Evolutionary conservation across 768 basidiomycete species (phyloP).

Genomic region (Hemileccinum impolitum): DNA sequence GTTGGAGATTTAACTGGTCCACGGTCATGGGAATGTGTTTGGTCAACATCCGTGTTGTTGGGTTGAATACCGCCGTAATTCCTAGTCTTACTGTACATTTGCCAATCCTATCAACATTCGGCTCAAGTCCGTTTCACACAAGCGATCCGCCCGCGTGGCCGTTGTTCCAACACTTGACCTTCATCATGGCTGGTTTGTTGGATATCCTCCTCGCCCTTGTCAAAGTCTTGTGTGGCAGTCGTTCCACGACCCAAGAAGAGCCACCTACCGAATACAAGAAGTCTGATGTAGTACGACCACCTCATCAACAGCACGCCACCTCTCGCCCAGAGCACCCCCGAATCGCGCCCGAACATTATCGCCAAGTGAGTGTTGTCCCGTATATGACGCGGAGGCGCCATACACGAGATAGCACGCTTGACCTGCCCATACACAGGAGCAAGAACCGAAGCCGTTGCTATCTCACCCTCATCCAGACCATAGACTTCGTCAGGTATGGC

Average conservation of each 20-base stretch:
- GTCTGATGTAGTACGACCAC: constrained; percentile 10
- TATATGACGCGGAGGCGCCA: neutral
- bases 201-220: constrained; percentile 26
- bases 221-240: constrained; percentile 20
- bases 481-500: constrained; percentile 16
- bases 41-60: constrained; percentile 18
- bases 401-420: constrained; percentile 3
- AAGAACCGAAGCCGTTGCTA: constrained; percentile 13
- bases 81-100: constrained; percentile 9
- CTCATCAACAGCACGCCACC: constrained; percentile 1
- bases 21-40: constrained; percentile 30
- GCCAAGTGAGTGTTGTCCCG: constrained; percentile 13
- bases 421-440: constrained; percentile 13
- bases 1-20: constrained; percentile 60
- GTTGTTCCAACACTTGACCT: neutral
- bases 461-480: constrained; percentile 15
- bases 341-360: constrained; percentile 4
- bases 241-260: constrained; percentile 13
- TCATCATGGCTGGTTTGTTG: constrained; percentile 22
- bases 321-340: constrained; percentile 1
- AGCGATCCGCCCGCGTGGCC: neutral
- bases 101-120: neutral
- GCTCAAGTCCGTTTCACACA: neutral
- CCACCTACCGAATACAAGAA: constrained; percentile 5
- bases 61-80: constrained; percentile 18